A percentile compares a stretch with the other conserved stretches of the same genome.
phyloP scores from a whole-genome alignment of 2,329 filamentous ascomycete species.

The Fusarium tricinctum region DNA sequence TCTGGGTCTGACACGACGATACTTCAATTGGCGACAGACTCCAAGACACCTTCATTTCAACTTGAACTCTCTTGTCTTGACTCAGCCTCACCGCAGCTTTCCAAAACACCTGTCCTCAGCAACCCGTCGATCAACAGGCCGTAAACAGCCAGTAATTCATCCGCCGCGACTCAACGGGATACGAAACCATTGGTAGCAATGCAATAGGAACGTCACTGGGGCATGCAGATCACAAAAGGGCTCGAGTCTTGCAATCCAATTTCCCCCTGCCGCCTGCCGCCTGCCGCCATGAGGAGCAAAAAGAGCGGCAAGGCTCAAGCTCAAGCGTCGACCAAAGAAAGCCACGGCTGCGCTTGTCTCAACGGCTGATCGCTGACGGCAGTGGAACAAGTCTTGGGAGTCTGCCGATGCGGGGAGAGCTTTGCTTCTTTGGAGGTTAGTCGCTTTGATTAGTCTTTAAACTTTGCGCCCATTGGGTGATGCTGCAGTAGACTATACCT shows the following conservation, averaged over 20 bases:
- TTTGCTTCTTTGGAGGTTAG: background rate
- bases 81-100: conserved; percentile 23
- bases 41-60: too few relatives aligned
- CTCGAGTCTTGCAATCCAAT: too few relatives aligned
- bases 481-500: conserved; percentile 14
- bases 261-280: too few relatives aligned
- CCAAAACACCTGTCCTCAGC: too few relatives aligned
- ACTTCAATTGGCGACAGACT: too few relatives aligned
- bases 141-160: background rate
- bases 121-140: conserved; percentile 5
- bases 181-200: too few relatives aligned
- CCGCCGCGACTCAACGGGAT: conserved; percentile 1
- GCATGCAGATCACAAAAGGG: conserved; percentile 13
- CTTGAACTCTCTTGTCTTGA: conserved; percentile 23
- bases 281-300: too few relatives aligned
- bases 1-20: too few relatives aligned
- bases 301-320: too few relatives aligned
- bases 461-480: conserved; percentile 10
- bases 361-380: conserved; percentile 15
- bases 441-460: background rate
- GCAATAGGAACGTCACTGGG: background rate
- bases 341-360: background rate
- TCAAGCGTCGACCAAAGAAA: background rate
- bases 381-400: conserved; percentile 6
- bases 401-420: conserved; percentile 16